These are phyloP conservation scores for Moringa oleifera DNA, from an alignment of 345 rosid genomes.

Conservation along the genomic window DNA sequence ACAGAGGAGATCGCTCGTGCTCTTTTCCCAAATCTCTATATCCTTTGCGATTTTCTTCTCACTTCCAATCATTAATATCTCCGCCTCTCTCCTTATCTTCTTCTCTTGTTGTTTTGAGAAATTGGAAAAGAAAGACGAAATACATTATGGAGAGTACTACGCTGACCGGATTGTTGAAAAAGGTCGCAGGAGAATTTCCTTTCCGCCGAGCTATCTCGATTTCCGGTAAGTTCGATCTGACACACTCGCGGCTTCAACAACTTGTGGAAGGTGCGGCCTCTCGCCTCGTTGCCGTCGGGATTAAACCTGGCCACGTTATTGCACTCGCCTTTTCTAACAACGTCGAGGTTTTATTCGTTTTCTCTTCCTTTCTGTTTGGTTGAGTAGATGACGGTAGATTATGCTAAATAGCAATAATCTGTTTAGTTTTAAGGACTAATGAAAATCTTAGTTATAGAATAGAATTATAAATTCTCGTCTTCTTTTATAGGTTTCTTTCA, in stretches of 20 bases:
- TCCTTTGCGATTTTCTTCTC: neutral
- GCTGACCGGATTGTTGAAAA: slow-evolving; percentile 36
- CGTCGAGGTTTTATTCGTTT: slow-evolving; percentile 48
- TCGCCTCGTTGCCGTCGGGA: slow-evolving; percentile 39
- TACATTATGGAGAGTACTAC: slow-evolving; percentile 38
- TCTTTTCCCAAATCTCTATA: neutral
- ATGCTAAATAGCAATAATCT: neutral
- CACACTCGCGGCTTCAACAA: slow-evolving; percentile 45
- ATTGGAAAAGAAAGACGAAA: too few species aligned
- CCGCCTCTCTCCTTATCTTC: neutral
- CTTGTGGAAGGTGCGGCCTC: slow-evolving; percentile 46
- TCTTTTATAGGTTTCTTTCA: too few species aligned
- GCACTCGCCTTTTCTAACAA: slow-evolving; percentile 58
- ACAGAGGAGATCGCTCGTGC: neutral
- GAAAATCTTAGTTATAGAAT: neutral
- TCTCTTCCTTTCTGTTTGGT: neutral
- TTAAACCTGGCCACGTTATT: slow-evolving; percentile 50
- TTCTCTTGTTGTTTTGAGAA: neutral
- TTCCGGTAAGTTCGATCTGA: slow-evolving; percentile 48
- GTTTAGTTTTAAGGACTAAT: neutral
- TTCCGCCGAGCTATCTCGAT: slow-evolving; percentile 39
- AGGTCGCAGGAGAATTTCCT: slow-evolving; percentile 39
- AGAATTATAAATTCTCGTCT: too few species aligned
- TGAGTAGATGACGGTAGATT: neutral
- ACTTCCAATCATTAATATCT: neutral